phyloP scores from a whole-genome alignment of 257 asterid genomes.

The Anisodus tanguticus region DNA sequence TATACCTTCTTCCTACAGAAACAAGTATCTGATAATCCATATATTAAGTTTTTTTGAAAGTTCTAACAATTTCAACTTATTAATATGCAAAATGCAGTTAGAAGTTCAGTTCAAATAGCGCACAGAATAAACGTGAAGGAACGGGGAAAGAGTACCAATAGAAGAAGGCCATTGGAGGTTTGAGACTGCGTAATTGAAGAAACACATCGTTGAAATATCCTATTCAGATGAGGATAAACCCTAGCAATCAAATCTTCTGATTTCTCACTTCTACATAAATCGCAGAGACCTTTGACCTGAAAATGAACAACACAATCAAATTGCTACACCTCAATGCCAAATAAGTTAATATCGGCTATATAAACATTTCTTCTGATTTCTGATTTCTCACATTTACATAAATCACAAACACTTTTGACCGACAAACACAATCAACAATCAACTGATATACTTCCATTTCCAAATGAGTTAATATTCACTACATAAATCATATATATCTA shows the following conservation, averaged over 20 bases:
- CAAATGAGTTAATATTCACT: not conserved
- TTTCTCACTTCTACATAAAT: slow-evolving; percentile 72
- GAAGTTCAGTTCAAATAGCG: not conserved
- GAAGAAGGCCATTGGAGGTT: slow-evolving; percentile 72
- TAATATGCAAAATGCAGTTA: not conserved
- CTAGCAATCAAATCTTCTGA: slow-evolving; percentile 83
- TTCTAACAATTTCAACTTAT: not conserved
- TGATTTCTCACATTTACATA: slow-evolving; percentile 33
- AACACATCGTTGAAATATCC: slow-evolving; percentile 79
- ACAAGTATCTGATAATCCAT: not conserved
- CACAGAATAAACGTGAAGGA: not conserved
- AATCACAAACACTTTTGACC: not conserved
- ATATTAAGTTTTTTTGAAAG: not conserved
- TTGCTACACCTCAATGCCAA: slow-evolving; percentile 8
- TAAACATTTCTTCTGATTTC: too few species aligned
- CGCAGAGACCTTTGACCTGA: slow-evolving; percentile 71
- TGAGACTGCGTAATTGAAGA: slow-evolving; percentile 73
- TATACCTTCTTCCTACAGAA: not conserved
- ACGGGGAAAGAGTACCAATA: slow-evolving; percentile 55
- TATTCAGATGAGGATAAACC: slow-evolving; percentile 81
- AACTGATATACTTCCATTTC: not conserved
- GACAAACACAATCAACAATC: slow-evolving; percentile 1
- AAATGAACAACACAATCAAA: slow-evolving; percentile 23
- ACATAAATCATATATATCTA: not conserved
- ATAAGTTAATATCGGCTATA: not conserved